Conservation (phyloP, 331 rosid genomes). For the Prunus yedoensis region DNA sequence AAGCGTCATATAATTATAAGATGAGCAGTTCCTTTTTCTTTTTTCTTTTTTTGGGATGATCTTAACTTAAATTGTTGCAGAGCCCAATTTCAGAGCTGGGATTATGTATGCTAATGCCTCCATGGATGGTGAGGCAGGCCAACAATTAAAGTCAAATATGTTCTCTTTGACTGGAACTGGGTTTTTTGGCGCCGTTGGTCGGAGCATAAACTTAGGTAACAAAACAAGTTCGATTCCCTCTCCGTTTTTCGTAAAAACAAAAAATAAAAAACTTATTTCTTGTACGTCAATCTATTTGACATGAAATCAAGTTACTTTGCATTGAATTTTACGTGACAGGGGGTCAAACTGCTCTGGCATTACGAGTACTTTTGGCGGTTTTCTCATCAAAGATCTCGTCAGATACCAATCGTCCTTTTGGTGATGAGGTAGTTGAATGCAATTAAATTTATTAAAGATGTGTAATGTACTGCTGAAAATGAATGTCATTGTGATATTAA, state of each 20-base stretch:
- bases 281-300: no score
- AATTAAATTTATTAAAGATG: slow-evolving; percentile 1
- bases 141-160: slow-evolving; percentile 66
- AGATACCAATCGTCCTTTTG: slow-evolving; percentile 74
- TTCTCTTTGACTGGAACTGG: slow-evolving; percentile 82
- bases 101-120: slow-evolving; percentile 62
- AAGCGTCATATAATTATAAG: not conserved
- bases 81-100: slow-evolving; percentile 88
- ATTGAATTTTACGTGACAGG: slow-evolving; percentile 38
- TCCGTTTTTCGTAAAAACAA: not conserved
- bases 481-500: not conserved
- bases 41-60: slow-evolving; percentile 24
- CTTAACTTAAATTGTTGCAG: slow-evolving; percentile 65
- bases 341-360: slow-evolving; percentile 87
- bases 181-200: slow-evolving; percentile 80
- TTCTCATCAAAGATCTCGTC: slow-evolving; percentile 84
- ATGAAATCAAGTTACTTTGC: no score
- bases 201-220: slow-evolving; percentile 85
- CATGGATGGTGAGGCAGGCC: slow-evolving; percentile 38
- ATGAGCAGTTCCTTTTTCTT: not conserved
- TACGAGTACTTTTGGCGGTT: slow-evolving; percentile 76
- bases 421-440: slow-evolving; percentile 65
- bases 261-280: no score
- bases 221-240: not conserved
- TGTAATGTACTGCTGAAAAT: slow-evolving; percentile 1